A percentile compares a stretch with the other conserved stretches of the same genome.
phyloP scores from a whole-genome alignment of 2,329 filamentous ascomycete genomes.

The Fusarium buxicola region DNA sequence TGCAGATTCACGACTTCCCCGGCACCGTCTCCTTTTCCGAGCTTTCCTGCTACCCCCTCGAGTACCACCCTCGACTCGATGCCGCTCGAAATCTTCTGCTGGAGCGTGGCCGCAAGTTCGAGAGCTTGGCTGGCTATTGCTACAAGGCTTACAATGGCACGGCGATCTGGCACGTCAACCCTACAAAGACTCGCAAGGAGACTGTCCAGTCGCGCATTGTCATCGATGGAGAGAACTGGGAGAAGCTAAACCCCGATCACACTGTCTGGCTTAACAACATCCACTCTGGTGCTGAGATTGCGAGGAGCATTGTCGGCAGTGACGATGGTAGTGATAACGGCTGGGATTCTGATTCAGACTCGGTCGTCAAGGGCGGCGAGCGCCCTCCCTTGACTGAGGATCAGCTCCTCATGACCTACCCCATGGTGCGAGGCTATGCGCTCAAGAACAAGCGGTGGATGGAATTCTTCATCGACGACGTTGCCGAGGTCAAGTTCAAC shows the following conservation, averaged over 20 bases:
- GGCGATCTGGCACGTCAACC: slow-evolving; percentile 48
- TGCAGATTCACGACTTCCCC: slow-evolving; percentile 55
- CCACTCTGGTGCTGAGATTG: background rate
- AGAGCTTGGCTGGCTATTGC: slow-evolving; percentile 58
- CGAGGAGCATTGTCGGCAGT: background rate
- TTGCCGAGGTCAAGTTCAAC: slow-evolving; percentile 61
- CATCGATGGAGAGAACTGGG: slow-evolving; percentile 48
- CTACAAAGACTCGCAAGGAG: slow-evolving; percentile 42
- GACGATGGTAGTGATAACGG: background rate
- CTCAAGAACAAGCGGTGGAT: slow-evolving; percentile 62
- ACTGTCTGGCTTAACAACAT: slow-evolving; percentile 35
- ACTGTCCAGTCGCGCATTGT: slow-evolving; percentile 49
- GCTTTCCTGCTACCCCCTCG: slow-evolving; percentile 58
- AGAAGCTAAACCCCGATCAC: slow-evolving; percentile 46
- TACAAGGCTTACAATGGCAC: slow-evolving; percentile 60
- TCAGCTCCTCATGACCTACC: slow-evolving; percentile 55
- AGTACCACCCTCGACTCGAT: slow-evolving; percentile 56
- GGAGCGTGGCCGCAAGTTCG: slow-evolving; percentile 58
- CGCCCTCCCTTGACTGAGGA: slow-evolving; percentile 52
- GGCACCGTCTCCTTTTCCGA: slow-evolving; percentile 59
- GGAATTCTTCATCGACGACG: slow-evolving; percentile 61
- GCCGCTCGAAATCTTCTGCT: slow-evolving; percentile 50
- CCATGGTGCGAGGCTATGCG: slow-evolving; percentile 60
- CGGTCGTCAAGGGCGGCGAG: background rate
- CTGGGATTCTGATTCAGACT: background rate